phyloP scores from a whole-genome alignment of 2,329 filamentous ascomycete genomes.

The Chaetomiaceae sp. region DNA sequence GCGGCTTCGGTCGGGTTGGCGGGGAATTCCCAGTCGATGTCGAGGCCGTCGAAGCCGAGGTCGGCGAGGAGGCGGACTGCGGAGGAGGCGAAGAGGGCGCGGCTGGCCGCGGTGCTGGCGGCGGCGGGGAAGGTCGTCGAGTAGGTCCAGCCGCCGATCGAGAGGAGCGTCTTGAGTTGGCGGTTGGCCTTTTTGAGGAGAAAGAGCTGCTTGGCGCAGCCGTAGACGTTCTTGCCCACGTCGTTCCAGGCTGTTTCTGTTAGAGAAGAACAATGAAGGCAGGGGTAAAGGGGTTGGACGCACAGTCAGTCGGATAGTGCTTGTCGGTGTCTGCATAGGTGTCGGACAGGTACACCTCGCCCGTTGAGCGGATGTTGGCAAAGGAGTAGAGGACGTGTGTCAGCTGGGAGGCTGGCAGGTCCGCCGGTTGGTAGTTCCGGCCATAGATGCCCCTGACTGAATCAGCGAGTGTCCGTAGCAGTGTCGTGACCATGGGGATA shows the following conservation, averaged over 20 bases:
- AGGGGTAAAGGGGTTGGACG: conserved; percentile 25
- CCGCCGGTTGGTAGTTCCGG: conserved; percentile 65
- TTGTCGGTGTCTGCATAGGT: conserved; percentile 67
- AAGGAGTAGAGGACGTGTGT: conserved; percentile 81
- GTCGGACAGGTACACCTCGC: conserved; percentile 70
- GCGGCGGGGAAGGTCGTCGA: conserved; percentile 69
- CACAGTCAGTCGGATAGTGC: conserved; percentile 65
- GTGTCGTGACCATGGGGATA: not conserved
- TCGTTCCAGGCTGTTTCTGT: conserved; percentile 51
- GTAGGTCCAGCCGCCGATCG: conserved; percentile 84
- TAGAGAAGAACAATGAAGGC: conserved; percentile 18
- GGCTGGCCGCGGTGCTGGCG: conserved; percentile 57
- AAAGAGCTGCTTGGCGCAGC: conserved; percentile 75
- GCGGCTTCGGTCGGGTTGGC: conserved; percentile 36
- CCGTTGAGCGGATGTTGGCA: conserved; percentile 66
- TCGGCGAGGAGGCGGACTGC: conserved; percentile 69
- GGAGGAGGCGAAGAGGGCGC: conserved; percentile 63
- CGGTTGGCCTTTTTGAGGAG: conserved; percentile 73
- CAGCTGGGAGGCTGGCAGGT: conserved; percentile 64
- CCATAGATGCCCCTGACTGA: conserved; percentile 42
- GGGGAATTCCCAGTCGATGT: conserved; percentile 43
- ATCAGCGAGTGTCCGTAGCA: not conserved
- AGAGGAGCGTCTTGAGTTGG: conserved; percentile 71
- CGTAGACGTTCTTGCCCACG: conserved; percentile 68
- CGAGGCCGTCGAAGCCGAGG: conserved; percentile 57